Evolutionary conservation across 164 flowering plant species (phyloP), one percentile per base, ranked within the genome.

Genomic region (Sedum album): DNA sequence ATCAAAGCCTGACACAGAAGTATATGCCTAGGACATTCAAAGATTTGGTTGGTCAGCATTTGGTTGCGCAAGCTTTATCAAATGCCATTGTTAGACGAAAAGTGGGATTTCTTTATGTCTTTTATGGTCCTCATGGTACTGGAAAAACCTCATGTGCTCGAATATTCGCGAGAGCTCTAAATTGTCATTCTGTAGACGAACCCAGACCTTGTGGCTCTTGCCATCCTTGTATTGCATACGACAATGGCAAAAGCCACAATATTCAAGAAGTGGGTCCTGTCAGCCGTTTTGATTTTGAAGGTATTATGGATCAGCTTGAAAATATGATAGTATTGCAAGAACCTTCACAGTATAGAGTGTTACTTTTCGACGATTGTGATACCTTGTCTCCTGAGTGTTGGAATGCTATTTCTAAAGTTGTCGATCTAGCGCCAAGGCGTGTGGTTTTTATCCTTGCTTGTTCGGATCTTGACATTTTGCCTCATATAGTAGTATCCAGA

Each of bases 131-230:
- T 72, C 97, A 86, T 78, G 99, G 99, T 20, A 92, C 97, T 2
- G 99, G 99, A 25, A 95, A 95, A 75, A 91, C 99, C 35, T 95
- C 99, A 0, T 89, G 90, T 63, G 97, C 99, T 44, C 91, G 94
- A 5, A 82, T 95, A 72, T 90, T 95, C 79, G 87, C 97, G 20
- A 80, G 93, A 76, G 94, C 97, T 33, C 80, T 95, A 44, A 95
- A 86, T 75, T 95, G 99, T 73, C 87, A 81, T 69, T 86, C 99
- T 57, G 14, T 71, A 36, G 94, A 88, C 38, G 82, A 81, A 66
- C 84, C 89, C 5, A 88, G 85, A 71, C 99, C 99, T 55, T 95
- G 99, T 75, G 96, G 94, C 26, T 76, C 70, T 70, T 95, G 99
- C 81, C 77, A 75, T 78, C 87, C 97, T 64, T 95, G 99, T 76